Conservation (phyloP, 2,329 filamentous ascomycete genomes). For the Lachnellula occidentalis region DNA sequence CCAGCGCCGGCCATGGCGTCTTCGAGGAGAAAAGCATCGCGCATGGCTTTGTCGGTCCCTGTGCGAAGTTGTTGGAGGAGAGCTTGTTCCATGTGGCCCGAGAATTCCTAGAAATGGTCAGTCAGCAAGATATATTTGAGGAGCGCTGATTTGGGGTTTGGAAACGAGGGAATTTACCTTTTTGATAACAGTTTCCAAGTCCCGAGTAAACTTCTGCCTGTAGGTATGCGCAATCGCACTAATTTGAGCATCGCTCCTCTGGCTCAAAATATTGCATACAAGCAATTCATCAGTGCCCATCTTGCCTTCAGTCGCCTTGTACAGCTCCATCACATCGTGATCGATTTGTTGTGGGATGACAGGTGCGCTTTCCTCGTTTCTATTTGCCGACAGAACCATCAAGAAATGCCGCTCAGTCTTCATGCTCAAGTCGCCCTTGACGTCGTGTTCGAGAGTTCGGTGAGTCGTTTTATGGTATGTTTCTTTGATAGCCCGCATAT, state of each 20-base stretch:
- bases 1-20: constrained; percentile 81
- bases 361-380: constrained; percentile 72
- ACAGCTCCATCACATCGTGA: constrained; percentile 67
- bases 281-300: constrained; percentile 67
- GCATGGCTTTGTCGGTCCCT: constrained; percentile 74
- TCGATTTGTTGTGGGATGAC: constrained; percentile 70
- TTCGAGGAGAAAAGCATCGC: constrained; percentile 78
- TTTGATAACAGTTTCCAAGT: constrained; percentile 68
- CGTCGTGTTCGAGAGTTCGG: constrained; percentile 61
- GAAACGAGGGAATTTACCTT: constrained; percentile 41
- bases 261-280: constrained; percentile 73
- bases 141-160: too few species aligned
- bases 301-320: constrained; percentile 70
- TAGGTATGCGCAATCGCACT: constrained; percentile 75
- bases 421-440: constrained; percentile 74
- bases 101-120: constrained; percentile 57
- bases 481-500: constrained; percentile 78
- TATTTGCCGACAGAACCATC: constrained; percentile 68
- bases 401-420: constrained; percentile 84
- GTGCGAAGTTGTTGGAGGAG: constrained; percentile 73
- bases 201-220: constrained; percentile 62
- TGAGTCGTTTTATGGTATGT: constrained; percentile 66
- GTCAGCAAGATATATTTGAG: constrained; percentile 12
- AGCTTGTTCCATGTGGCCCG: constrained; percentile 85
- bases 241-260: constrained; percentile 75